These are phyloP conservation scores for Magnolia changhungtana DNA, from an alignment of 164 flowering plant species.

Conservation along the genomic window DNA sequence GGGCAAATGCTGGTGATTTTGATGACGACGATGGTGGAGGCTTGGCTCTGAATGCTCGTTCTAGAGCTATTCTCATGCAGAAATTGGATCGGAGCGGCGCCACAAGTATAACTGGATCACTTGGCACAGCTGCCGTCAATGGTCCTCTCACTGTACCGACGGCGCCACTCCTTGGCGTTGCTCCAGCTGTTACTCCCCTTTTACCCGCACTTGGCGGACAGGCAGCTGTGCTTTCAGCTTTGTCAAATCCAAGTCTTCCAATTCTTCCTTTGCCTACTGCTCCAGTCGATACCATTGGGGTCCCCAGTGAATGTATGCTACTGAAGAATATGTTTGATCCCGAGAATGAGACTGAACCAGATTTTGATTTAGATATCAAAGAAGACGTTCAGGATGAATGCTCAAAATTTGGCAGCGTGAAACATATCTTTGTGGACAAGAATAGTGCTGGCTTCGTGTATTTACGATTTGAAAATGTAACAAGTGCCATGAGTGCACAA, in stretches of 20 bases:
- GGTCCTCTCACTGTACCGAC: slow-evolving; percentile 33
- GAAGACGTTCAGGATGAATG: slow-evolving; percentile 85
- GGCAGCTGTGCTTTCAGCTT: slow-evolving; percentile 41
- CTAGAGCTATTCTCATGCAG: slow-evolving; percentile 85
- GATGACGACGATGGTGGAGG: slow-evolving; percentile 96
- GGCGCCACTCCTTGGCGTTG: slow-evolving; percentile 42
- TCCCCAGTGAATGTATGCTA: slow-evolving; percentile 77
- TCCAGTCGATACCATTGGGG: slow-evolving; percentile 57
- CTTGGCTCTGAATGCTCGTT: slow-evolving; percentile 88
- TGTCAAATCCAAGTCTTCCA: slow-evolving; percentile 39
- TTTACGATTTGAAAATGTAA: slow-evolving; percentile 58
- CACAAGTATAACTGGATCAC: slow-evolving; percentile 46
- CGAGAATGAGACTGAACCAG: slow-evolving; percentile 66
- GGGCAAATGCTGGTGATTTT: slow-evolving; percentile 69
- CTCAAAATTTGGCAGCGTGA: slow-evolving; percentile 61
- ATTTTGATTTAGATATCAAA: slow-evolving; percentile 86
- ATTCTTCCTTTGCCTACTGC: slow-evolving; percentile 33
- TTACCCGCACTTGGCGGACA: slow-evolving; percentile 41
- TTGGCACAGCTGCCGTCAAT: slow-evolving; percentile 31
- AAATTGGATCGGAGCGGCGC: slow-evolving; percentile 85
- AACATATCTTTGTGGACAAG: slow-evolving; percentile 81
- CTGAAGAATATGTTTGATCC: slow-evolving; percentile 97
- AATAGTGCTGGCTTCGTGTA: slow-evolving; percentile 77
- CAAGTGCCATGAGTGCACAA: slow-evolving; percentile 59
- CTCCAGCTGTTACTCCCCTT: slow-evolving; percentile 33